Evolutionary conservation across 2,329 filamentous ascomycete species (phyloP).

Genomic region (Xylariaceae sp.): DNA sequence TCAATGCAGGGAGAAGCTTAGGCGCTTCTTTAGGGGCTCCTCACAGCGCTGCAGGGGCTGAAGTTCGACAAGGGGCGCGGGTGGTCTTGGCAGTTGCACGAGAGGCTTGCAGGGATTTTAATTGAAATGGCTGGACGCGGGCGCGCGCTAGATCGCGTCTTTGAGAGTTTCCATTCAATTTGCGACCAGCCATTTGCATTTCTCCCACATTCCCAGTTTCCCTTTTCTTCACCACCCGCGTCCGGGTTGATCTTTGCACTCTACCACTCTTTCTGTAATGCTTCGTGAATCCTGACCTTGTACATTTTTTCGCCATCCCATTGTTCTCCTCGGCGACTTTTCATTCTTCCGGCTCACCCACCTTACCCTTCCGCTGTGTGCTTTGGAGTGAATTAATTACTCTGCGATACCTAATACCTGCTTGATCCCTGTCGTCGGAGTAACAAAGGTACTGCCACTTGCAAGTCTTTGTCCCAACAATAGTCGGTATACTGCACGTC

Average conservation of each 20-base stretch:
- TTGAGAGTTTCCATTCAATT: not conserved
- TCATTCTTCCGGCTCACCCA: not conserved
- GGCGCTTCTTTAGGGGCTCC: no score
- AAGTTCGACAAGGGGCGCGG: not conserved
- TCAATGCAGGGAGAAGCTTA: no score
- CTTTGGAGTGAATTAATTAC: no score
- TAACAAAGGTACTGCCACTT: no score
- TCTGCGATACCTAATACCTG: no score
- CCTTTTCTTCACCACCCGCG: constrained; percentile 3
- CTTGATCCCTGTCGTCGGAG: no score
- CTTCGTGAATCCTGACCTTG: constrained; percentile 4
- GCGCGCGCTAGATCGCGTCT: not conserved
- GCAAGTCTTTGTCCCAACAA: no score
- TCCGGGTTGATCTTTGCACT: constrained; percentile 9
- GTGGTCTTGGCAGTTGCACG: not conserved
- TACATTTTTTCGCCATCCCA: not conserved
- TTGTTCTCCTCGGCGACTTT: not conserved
- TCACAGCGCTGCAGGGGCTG: no score
- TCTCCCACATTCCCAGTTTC: constrained; percentile 5
- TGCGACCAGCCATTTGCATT: constrained; percentile 25
- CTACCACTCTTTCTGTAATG: constrained; percentile 14
- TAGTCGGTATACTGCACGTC: no score
- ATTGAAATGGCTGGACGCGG: constrained; percentile 28
- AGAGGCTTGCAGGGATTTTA: constrained; percentile 21
- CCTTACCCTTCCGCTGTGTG: no score